Conservation (phyloP, 208 protist genomes). For the Leishmania tropica region DNA sequence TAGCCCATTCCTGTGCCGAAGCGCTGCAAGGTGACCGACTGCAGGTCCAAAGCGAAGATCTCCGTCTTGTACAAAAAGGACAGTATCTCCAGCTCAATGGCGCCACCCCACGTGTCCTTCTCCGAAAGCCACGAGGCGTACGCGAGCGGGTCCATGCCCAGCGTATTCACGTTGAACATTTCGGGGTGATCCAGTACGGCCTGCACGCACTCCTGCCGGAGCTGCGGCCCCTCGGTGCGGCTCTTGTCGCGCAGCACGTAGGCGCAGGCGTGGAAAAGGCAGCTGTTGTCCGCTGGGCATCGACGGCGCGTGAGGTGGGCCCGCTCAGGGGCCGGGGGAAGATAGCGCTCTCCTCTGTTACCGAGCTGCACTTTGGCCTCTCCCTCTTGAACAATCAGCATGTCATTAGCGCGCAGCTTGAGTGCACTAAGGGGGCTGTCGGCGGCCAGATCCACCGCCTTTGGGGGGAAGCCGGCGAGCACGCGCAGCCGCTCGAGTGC, state of each 20-base stretch:
- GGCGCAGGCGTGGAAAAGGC: constrained; percentile 93
- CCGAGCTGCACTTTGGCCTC: constrained; percentile 62
- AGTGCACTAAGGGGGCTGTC: constrained; percentile 36
- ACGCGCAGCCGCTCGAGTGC: constrained; percentile 46
- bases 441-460: constrained; percentile 46
- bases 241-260: constrained; percentile 92
- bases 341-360: constrained; percentile 67
- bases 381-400: constrained; percentile 84
- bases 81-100: constrained; percentile 92
- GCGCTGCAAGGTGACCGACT: constrained; percentile 72
- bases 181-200: constrained; percentile 74
- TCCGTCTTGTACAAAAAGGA: constrained; percentile 85
- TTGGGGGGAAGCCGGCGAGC: constrained; percentile 81
- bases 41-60: constrained; percentile 88
- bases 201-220: constrained; percentile 84
- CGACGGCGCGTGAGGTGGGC: constrained; percentile 87
- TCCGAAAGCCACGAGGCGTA: constrained; percentile 82
- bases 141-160: constrained; percentile 62
- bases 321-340: constrained; percentile 70
- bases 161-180: constrained; percentile 68
- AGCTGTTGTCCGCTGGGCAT: constrained; percentile 94
- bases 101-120: constrained; percentile 91
- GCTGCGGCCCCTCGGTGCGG: constrained; percentile 57
- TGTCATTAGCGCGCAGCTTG: constrained; percentile 56
- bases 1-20: constrained; percentile 89